phyloP scores from a whole-genome alignment of 164 flowering plant species.

The Vitis amurensis region DNA sequence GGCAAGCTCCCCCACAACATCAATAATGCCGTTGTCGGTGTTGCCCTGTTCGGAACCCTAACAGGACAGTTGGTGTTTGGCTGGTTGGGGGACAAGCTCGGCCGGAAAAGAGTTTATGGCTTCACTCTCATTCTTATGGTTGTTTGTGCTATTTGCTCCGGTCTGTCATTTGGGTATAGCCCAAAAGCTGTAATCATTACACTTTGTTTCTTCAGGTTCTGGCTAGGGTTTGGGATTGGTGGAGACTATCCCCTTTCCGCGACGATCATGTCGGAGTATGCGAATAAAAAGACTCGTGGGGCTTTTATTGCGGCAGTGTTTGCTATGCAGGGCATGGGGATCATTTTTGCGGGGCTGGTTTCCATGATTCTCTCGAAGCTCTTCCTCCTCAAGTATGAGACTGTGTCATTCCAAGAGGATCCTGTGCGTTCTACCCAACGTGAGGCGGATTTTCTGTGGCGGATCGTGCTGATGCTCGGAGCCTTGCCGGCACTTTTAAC shows the following conservation, averaged over 20 bases:
- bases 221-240: constrained; percentile 16
- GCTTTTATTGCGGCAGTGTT: constrained; percentile 54
- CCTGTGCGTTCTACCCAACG: constrained; percentile 32
- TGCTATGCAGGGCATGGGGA: constrained; percentile 66
- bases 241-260: constrained; percentile 13
- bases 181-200: constrained; percentile 6
- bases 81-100: neutral
- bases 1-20: constrained; percentile 14
- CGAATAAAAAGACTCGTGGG: constrained; percentile 54
- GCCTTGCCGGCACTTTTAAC: constrained; percentile 48
- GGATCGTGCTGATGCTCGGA: constrained; percentile 52
- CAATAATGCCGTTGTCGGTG: constrained; percentile 9
- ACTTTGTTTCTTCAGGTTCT: constrained; percentile 15
- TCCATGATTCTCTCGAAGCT: constrained; percentile 40
- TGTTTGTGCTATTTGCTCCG: constrained; percentile 5
- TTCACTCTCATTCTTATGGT: constrained; percentile 15
- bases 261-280: constrained; percentile 51
- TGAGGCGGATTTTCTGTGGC: constrained; percentile 41
- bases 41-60: constrained; percentile 9
- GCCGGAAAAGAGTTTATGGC: constrained; percentile 11
- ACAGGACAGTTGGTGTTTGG: constrained; percentile 3
- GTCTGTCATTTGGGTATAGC: constrained; percentile 7
- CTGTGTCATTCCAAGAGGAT: constrained; percentile 6
- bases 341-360: constrained; percentile 51
- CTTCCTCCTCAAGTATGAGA: constrained; percentile 22